Evolutionary conservation across 345 rosid species (phyloP).

Genomic region (Eucalyptus camaldulensis): DNA sequence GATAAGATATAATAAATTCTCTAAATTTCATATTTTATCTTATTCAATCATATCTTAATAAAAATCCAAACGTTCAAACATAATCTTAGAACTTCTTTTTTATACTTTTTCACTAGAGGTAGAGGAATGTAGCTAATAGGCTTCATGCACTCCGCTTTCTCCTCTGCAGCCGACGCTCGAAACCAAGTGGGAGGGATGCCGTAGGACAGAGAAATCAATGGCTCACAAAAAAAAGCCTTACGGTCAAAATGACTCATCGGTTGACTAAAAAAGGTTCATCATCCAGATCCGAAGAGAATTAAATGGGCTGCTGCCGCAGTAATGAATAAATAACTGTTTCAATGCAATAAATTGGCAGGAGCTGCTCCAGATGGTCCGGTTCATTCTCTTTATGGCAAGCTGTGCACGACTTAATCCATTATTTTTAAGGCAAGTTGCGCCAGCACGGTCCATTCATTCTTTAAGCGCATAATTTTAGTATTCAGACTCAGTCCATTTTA

Average conservation of each 20-base stretch:
- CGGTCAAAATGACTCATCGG: background rate
- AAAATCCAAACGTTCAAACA: too few relatives aligned
- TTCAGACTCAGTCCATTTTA: too few relatives aligned
- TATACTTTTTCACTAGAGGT: too few relatives aligned
- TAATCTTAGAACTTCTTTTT: too few relatives aligned
- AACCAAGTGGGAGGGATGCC: background rate
- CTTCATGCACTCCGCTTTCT: too few relatives aligned
- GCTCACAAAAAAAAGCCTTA: background rate
- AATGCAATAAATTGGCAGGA: background rate
- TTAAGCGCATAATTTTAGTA: too few relatives aligned
- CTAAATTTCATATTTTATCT: too few relatives aligned
- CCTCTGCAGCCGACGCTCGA: background rate
- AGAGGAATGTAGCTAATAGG: background rate
- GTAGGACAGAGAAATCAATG: background rate
- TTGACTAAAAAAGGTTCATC: background rate
- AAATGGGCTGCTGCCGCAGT: background rate
- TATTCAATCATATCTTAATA: too few relatives aligned
- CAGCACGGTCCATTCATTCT: background rate
- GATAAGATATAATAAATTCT: too few relatives aligned
- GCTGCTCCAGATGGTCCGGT: background rate
- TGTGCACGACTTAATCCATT: background rate
- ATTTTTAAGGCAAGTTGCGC: background rate
- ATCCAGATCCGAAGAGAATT: background rate
- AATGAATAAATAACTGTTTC: background rate
- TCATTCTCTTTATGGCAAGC: background rate